These are phyloP conservation scores for Hsuehochloa calcarea DNA, from an alignment of 176 grass and related monocot genomes.

Conservation along the genomic window DNA sequence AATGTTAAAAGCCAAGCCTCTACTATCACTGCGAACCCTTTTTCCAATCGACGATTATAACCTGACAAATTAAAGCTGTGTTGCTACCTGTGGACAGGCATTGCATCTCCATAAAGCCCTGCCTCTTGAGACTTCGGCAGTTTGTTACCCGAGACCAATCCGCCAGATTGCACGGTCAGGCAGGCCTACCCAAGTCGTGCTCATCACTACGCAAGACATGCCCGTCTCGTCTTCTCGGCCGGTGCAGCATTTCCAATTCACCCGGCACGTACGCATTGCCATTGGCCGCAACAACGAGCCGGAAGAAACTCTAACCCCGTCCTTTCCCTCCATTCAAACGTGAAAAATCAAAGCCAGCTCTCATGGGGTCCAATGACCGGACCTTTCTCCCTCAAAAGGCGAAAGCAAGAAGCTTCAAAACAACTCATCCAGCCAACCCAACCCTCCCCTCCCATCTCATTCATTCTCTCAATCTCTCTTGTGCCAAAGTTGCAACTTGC, in stretches of 20 bases:
- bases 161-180: not conserved
- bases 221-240: not conserved
- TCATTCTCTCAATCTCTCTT: not conserved
- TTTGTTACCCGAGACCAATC: not conserved
- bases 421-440: slow-evolving; percentile 22
- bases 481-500: not conserved
- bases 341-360: slow-evolving; percentile 28
- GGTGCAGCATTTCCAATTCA: not conserved
- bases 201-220: slow-evolving; percentile 13
- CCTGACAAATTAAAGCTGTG: not conserved
- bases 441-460: slow-evolving; percentile 20
- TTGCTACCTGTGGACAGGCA: not conserved
- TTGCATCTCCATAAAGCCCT: not conserved
- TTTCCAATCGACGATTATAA: not conserved
- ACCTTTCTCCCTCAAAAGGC: slow-evolving; percentile 40
- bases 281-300: not conserved
- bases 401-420: slow-evolving; percentile 46
- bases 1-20: not conserved
- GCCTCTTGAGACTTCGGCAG: not conserved
- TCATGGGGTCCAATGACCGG: slow-evolving; percentile 54
- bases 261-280: not conserved
- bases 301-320: not conserved
- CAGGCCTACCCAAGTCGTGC: slow-evolving; percentile 12
- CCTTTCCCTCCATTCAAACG: slow-evolving; percentile 17
- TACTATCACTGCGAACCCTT: not conserved